These are phyloP conservation scores for Oidium heveae DNA, from an alignment of 2,329 filamentous ascomycete species.

Conservation along the genomic window DNA sequence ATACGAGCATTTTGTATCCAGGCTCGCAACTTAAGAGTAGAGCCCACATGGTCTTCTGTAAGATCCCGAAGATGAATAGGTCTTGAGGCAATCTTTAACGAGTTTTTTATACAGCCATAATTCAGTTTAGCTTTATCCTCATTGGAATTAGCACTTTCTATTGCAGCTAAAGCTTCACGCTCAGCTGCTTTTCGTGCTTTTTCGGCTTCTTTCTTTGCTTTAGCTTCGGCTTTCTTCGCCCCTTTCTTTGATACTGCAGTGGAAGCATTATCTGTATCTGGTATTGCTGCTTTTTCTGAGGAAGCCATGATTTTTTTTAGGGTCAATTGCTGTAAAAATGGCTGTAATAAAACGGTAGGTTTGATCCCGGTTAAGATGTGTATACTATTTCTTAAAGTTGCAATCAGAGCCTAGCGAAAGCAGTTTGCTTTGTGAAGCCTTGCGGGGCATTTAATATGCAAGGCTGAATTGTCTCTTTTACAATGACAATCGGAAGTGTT, in stretches of 20 bases:
- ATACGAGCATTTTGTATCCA: slow-evolving; percentile 71
- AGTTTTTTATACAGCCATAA: slow-evolving; percentile 46
- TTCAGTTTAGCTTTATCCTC: slow-evolving; percentile 49
- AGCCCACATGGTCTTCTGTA: slow-evolving; percentile 37
- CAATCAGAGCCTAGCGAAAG: too few relatives aligned
- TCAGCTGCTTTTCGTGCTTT: slow-evolving; percentile 53
- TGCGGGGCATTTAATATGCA: too few relatives aligned
- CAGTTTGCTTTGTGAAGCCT: too few relatives aligned
- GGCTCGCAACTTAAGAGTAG: slow-evolving; percentile 50
- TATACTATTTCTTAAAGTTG: too few relatives aligned
- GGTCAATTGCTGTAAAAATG: too few relatives aligned
- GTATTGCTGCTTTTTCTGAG: too few relatives aligned
- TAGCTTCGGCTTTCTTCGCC: slow-evolving; percentile 60
- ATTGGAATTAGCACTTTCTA: slow-evolving; percentile 33
- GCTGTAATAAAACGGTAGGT: too few relatives aligned
- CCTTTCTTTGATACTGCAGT: slow-evolving; percentile 40
- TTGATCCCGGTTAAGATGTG: too few relatives aligned
- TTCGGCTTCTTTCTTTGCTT: slow-evolving; percentile 69
- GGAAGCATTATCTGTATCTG: too few relatives aligned
- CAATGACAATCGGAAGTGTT: too few relatives aligned
- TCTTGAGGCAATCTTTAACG: slow-evolving; percentile 26
- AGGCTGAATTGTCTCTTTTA: too few relatives aligned
- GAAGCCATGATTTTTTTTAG: too few relatives aligned
- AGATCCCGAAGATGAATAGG: slow-evolving; percentile 36
- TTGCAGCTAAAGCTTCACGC: slow-evolving; percentile 45